Conservation (phyloP, 768 basidiomycete genomes). For the Psilocybe sp. region DNA sequence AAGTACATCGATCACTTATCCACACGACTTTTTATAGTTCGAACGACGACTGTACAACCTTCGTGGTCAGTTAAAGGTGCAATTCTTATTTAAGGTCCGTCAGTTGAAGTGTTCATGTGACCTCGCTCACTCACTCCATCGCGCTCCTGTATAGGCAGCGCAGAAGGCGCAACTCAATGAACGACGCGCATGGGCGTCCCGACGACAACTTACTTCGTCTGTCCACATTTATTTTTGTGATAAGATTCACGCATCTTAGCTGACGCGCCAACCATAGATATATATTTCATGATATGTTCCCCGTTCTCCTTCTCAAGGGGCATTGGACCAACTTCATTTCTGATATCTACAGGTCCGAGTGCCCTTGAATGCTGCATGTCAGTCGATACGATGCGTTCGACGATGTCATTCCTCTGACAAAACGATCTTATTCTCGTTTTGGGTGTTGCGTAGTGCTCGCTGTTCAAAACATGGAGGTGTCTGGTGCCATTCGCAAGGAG, state of each 20-base stretch:
- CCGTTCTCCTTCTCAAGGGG: not conserved
- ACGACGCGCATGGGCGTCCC: constrained; percentile 73
- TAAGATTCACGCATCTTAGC: not conserved
- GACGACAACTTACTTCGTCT: constrained; percentile 76
- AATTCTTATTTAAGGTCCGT: constrained; percentile 54
- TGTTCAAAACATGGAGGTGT: constrained; percentile 91
- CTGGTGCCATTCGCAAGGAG: constrained; percentile 64
- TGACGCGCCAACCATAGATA: constrained; percentile 38
- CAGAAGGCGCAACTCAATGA: constrained; percentile 79
- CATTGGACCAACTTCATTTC: constrained; percentile 7
- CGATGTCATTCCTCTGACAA: not conserved
- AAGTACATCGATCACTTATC: not conserved
- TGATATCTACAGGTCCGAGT: constrained; percentile 65
- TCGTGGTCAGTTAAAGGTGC: constrained; percentile 75
- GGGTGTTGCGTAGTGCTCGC: constrained; percentile 54
- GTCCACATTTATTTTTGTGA: constrained; percentile 24
- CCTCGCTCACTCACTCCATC: not conserved
- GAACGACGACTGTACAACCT: constrained; percentile 68
- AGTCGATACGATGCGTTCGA: constrained; percentile 21
- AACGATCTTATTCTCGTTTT: not conserved
- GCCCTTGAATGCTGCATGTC: constrained; percentile 73
- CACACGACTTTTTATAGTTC: constrained; percentile 33
- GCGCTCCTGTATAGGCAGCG: constrained; percentile 40
- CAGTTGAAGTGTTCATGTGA: not conserved
- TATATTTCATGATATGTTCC: constrained; percentile 72